Evolutionary conservation across 805 yeast genomes (phyloP).

Genomic region (Nakazawaea anatomiae): DNA sequence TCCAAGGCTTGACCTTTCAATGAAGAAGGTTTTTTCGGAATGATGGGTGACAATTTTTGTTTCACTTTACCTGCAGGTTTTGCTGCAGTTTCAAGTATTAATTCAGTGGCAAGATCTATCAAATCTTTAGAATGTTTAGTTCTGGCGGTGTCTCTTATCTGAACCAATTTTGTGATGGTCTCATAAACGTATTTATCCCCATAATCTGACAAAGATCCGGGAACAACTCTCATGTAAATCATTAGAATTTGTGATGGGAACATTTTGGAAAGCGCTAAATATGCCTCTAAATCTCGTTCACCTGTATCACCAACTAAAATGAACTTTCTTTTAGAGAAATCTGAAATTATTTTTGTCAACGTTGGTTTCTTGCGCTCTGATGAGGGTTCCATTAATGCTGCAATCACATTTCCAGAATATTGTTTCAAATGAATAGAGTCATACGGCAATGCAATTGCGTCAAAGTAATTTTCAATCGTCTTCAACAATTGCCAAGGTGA

Average conservation of each 20-base stretch:
- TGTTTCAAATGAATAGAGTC: constrained; percentile 88
- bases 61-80: background rate
- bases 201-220: constrained; percentile 55
- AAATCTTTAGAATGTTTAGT: constrained; percentile 19
- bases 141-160: constrained; percentile 14
- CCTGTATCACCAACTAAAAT: constrained; percentile 93
- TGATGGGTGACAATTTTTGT: constrained; percentile 28
- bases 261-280: constrained; percentile 56
- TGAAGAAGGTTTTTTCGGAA: constrained; percentile 41
- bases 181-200: constrained; percentile 28
- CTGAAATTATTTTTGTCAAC: constrained; percentile 54
- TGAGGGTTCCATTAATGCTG: constrained; percentile 82
- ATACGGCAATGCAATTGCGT: constrained; percentile 51
- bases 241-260: constrained; percentile 64
- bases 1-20: constrained; percentile 27
- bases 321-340: constrained; percentile 74
- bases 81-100: background rate
- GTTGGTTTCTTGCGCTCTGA: constrained; percentile 71
- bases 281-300: constrained; percentile 91
- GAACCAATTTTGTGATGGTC: background rate
- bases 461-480: constrained; percentile 51
- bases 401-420: constrained; percentile 75
- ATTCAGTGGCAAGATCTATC: constrained; percentile 28
- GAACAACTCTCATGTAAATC: constrained; percentile 76
- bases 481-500: constrained; percentile 88